Percentiles rank a stretch among this genome's conserved stretches.
These are phyloP conservation scores for Ascochyta pisi DNA, from an alignment of 2,329 filamentous ascomycete species.

Conservation along the genomic window DNA sequence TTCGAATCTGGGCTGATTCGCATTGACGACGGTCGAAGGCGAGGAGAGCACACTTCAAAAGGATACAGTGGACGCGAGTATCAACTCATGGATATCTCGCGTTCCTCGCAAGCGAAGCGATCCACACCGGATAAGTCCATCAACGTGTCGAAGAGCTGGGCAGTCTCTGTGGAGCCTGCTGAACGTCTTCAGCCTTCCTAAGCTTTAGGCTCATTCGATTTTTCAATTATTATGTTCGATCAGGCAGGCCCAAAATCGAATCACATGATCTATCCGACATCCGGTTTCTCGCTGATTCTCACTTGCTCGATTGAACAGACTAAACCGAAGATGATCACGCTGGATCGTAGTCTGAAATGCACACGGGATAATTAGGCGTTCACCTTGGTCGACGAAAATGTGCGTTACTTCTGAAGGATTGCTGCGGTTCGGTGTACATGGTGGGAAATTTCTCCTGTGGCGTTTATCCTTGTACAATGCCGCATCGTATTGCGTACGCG, in stretches of 20 bases:
- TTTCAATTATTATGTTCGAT: no score
- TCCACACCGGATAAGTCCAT: conserved; percentile 12
- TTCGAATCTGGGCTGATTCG: conserved; percentile 37
- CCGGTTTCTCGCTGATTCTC: background rate
- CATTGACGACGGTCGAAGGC: conserved; percentile 26
- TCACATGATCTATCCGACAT: background rate
- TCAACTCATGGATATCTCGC: conserved; percentile 28
- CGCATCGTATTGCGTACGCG: conserved; percentile 9
- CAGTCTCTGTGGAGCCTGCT: conserved; percentile 18
- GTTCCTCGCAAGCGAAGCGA: conserved; percentile 4
- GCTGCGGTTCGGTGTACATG: background rate
- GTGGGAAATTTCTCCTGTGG: background rate
- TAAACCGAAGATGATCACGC: no score
- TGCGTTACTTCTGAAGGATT: background rate
- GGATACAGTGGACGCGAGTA: conserved; percentile 21
- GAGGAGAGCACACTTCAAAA: conserved; percentile 20
- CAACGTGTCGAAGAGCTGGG: conserved; percentile 24
- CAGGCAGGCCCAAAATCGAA: background rate
- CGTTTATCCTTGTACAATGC: conserved; percentile 14
- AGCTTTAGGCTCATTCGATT: background rate
- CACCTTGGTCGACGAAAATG: background rate
- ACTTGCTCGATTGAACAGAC: background rate
- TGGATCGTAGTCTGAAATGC: background rate
- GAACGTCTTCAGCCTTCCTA: background rate
- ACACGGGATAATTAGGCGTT: background rate